Conservation (phyloP, 2,329 filamentous ascomycete species). For the Fusarium pseudonygamai region DNA sequence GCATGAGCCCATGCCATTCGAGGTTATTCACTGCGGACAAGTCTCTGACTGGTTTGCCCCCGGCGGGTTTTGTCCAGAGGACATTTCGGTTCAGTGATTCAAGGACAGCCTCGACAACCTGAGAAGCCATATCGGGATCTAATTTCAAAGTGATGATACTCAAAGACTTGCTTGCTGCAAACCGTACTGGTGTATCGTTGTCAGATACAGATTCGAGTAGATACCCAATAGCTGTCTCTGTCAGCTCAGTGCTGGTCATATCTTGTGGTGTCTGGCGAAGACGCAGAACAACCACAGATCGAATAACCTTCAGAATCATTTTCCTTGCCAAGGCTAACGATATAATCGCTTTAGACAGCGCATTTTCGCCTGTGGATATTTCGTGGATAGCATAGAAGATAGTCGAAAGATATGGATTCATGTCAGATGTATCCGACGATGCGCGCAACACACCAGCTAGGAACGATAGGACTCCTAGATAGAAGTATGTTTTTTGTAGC, state of each 20-base stretch:
- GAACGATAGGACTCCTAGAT: slow-evolving; percentile 82
- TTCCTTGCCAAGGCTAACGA: slow-evolving; percentile 85
- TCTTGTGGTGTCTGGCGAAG: slow-evolving; percentile 61
- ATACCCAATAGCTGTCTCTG: slow-evolving; percentile 85
- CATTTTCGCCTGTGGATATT: slow-evolving; percentile 62
- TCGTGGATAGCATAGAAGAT: slow-evolving; percentile 74
- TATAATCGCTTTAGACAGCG: slow-evolving; percentile 63
- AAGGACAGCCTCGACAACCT: slow-evolving; percentile 88
- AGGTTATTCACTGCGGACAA: slow-evolving; percentile 81
- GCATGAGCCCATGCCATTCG: slow-evolving; percentile 90
- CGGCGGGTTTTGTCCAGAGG: slow-evolving; percentile 58
- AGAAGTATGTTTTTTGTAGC: slow-evolving; percentile 72
- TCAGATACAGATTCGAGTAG: slow-evolving; percentile 83
- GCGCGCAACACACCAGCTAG: slow-evolving; percentile 76
- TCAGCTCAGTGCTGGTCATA: slow-evolving; percentile 59
- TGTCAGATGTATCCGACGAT: slow-evolving; percentile 77
- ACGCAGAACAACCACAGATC: slow-evolving; percentile 75
- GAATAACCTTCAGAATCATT: slow-evolving; percentile 83
- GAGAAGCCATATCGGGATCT: slow-evolving; percentile 79
- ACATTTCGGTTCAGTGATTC: slow-evolving; percentile 71
- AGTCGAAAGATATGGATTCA: slow-evolving; percentile 70
- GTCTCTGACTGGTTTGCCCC: slow-evolving; percentile 59
- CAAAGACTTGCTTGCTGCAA: slow-evolving; percentile 91
- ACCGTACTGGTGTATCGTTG: slow-evolving; percentile 88
- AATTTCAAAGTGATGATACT: slow-evolving; percentile 87